A percentile compares a stretch with the other conserved stretches of the same genome.
Conservation (phyloP, 352 stramenopile species). For the Phytopythium montanum region DNA sequence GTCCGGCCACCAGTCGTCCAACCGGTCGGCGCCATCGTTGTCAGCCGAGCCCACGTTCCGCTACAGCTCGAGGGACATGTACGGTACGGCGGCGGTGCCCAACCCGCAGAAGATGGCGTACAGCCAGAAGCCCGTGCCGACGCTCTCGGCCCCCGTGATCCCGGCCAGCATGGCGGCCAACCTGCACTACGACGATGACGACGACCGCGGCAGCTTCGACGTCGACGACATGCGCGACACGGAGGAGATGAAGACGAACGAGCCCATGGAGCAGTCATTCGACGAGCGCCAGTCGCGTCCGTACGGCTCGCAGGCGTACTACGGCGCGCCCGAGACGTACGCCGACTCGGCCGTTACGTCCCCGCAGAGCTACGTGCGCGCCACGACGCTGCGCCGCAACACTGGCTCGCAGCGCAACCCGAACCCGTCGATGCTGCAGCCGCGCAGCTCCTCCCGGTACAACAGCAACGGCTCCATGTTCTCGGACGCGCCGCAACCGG, state of each 20-base stretch:
- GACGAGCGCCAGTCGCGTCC: slow-evolving; percentile 13
- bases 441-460: slow-evolving; percentile 17
- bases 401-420: slow-evolving; percentile 17
- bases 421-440: slow-evolving; percentile 23
- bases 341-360: slow-evolving; percentile 47
- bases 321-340: slow-evolving; percentile 33
- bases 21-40: slow-evolving; percentile 10
- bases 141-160: slow-evolving; percentile 34
- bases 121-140: slow-evolving; percentile 23
- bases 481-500: slow-evolving; percentile 14
- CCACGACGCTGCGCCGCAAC: slow-evolving; percentile 63
- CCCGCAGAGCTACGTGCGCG: slow-evolving; percentile 69
- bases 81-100: slow-evolving; percentile 10
- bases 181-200: slow-evolving; percentile 32
- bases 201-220: slow-evolving; percentile 75
- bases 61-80: slow-evolving; percentile 8
- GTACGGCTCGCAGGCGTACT: slow-evolving; percentile 20
- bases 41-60: slow-evolving; percentile 12
- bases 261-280: slow-evolving; percentile 23
- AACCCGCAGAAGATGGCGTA: slow-evolving; percentile 23
- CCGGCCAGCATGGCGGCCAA: slow-evolving; percentile 19
- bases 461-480: slow-evolving; percentile 10
- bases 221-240: slow-evolving; percentile 78
- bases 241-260: slow-evolving; percentile 32
- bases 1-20: slow-evolving; percentile 13